These are phyloP conservation scores for Trichoderma parareesei DNA, from an alignment of 495 filamentous ascomycete genomes.

Conservation along the genomic window DNA sequence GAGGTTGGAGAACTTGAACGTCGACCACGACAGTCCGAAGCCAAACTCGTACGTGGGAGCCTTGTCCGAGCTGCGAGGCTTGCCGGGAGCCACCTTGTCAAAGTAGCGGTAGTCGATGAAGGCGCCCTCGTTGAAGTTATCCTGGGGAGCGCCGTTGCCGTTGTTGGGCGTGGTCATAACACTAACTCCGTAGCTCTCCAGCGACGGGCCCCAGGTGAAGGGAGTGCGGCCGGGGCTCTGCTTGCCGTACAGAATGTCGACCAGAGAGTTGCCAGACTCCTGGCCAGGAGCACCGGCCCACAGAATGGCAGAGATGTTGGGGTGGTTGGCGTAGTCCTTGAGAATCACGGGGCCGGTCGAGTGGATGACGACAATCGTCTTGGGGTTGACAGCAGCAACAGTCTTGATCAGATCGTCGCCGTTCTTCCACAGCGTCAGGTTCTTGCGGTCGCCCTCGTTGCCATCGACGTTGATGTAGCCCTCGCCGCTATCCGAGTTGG, in stretches of 20 bases:
- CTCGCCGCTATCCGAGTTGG: conserved; percentile 81
- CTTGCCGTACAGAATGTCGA: conserved; percentile 83
- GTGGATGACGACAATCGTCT: conserved; percentile 91
- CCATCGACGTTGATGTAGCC: conserved; percentile 76
- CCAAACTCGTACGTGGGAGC: conserved; percentile 87
- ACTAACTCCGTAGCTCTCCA: conserved; percentile 66
- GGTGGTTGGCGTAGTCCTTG: conserved; percentile 66
- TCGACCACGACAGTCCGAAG: conserved; percentile 83
- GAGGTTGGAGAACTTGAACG: conserved; percentile 71
- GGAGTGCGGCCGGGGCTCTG: conserved; percentile 83
- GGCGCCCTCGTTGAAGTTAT: conserved; percentile 74
- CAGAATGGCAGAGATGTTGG: conserved; percentile 90
- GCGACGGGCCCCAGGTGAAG: conserved; percentile 76
- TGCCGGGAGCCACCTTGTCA: conserved; percentile 46
- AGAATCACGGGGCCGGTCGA: conserved; percentile 73
- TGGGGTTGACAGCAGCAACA: conserved; percentile 69
- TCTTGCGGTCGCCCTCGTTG: conserved; percentile 85
- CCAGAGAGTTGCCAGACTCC: conserved; percentile 83
- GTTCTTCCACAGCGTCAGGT: conserved; percentile 81
- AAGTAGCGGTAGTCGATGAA: conserved; percentile 95
- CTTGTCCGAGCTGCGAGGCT: background rate
- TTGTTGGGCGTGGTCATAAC: conserved; percentile 71
- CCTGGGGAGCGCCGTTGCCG: conserved; percentile 61
- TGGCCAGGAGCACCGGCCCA: conserved; percentile 93
- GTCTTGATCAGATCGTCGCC: conserved; percentile 72